phyloP scores from a whole-genome alignment of 805 yeast species.

The Helenozyma baotianmanensis region DNA sequence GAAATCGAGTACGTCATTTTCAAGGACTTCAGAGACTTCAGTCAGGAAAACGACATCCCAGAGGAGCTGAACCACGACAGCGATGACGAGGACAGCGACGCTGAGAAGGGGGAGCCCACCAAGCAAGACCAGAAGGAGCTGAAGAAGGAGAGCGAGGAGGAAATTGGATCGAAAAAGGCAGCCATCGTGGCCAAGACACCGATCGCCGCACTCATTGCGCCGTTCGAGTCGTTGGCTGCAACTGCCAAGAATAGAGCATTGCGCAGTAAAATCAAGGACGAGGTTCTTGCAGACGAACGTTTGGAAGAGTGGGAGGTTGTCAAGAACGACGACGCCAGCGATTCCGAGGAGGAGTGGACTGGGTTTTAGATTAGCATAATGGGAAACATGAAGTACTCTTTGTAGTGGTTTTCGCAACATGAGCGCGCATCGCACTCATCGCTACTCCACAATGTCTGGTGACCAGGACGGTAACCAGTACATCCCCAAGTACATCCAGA shows the following conservation, averaged over 20 bases:
- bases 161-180: slow-evolving; percentile 19
- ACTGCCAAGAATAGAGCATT: slow-evolving; percentile 56
- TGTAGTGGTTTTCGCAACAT: slow-evolving; percentile 5
- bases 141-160: slow-evolving; percentile 10
- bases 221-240: slow-evolving; percentile 51
- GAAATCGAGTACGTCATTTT: slow-evolving; percentile 71
- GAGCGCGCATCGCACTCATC: neutral
- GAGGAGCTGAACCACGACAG: slow-evolving; percentile 27
- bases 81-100: slow-evolving; percentile 25
- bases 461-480: slow-evolving; percentile 15
- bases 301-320: slow-evolving; percentile 60
- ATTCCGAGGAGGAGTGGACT: slow-evolving; percentile 21
- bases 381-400: slow-evolving; percentile 1
- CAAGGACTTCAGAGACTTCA: slow-evolving; percentile 37
- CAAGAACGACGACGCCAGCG: slow-evolving; percentile 22
- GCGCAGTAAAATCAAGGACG: slow-evolving; percentile 59
- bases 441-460: neutral
- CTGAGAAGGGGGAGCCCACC: slow-evolving; percentile 3
- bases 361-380: slow-evolving; percentile 12
- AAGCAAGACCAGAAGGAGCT: slow-evolving; percentile 2
- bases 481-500: slow-evolving; percentile 37
- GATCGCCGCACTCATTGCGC: slow-evolving; percentile 48
- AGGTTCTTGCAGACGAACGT: slow-evolving; percentile 61
- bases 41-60: slow-evolving; percentile 37
- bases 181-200: slow-evolving; percentile 47